Evolutionary conservation across 306 rosid genomes (phyloP).

Genomic region (Vigna mungo): DNA sequence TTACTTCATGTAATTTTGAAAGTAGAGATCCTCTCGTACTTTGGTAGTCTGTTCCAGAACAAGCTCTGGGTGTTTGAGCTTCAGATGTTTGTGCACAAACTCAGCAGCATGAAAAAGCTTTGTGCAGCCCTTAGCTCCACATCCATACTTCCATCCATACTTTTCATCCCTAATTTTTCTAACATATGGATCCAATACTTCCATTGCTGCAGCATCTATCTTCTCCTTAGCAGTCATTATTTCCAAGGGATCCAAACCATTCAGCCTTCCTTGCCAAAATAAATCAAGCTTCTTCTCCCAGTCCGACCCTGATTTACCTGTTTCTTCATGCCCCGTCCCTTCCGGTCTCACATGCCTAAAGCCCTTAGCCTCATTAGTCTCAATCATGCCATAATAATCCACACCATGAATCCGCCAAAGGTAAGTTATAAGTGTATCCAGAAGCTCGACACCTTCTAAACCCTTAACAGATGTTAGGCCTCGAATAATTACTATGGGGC

Average conservation of each 20-base stretch:
- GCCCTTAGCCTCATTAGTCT: slow-evolving; percentile 84
- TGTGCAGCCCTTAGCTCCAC: slow-evolving; percentile 99
- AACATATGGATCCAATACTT: slow-evolving; percentile 85
- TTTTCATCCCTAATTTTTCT: slow-evolving; percentile 98
- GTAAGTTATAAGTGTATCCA: slow-evolving; percentile 90
- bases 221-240: slow-evolving; percentile 95
- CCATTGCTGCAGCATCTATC: slow-evolving; percentile 90
- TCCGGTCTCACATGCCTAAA: slow-evolving; percentile 89
- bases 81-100: slow-evolving; percentile 94
- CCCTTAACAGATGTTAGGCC: slow-evolving; percentile 94
- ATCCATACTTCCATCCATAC: slow-evolving; percentile 99
- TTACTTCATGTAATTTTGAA: slow-evolving; percentile 96
- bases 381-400: slow-evolving; percentile 96
- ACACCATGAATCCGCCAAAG: slow-evolving; percentile 96
- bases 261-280: slow-evolving; percentile 87
- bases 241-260: slow-evolving; percentile 93
- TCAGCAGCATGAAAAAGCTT: slow-evolving; percentile 98
- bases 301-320: slow-evolving; percentile 70
- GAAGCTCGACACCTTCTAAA: slow-evolving; percentile 88
- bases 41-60: slow-evolving; percentile 80
- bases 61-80: slow-evolving; percentile 91
- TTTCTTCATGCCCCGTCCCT: slow-evolving; percentile 55
- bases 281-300: slow-evolving; percentile 92
- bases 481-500: slow-evolving; percentile 81
- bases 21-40: slow-evolving; percentile 89